phyloP scores from a whole-genome alignment of 352 stramenopile species.

The Globisporangium alternatum region DNA sequence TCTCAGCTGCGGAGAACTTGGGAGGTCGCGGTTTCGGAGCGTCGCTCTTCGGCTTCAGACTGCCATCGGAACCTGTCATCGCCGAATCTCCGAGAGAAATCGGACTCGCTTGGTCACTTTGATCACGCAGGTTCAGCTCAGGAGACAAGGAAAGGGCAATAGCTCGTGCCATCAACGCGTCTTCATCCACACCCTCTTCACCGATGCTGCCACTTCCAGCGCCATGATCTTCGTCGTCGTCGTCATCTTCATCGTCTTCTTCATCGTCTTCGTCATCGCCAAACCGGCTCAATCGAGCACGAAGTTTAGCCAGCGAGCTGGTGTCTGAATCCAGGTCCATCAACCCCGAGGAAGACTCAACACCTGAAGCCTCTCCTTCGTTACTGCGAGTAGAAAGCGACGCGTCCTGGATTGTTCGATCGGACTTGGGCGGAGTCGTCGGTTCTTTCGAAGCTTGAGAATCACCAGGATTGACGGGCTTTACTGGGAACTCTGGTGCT shows the following conservation, averaged over 20 bases:
- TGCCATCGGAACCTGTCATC: conserved; percentile 8
- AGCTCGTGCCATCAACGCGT: conserved; percentile 84
- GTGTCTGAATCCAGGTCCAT: conserved; percentile 76
- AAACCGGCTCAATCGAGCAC: conserved; percentile 64
- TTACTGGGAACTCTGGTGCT: conserved; percentile 41
- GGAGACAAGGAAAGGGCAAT: conserved; percentile 87
- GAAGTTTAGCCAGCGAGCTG: conserved; percentile 57
- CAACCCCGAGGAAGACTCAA: conserved; percentile 28
- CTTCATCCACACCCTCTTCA: conserved; percentile 81
- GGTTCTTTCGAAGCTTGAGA: conserved; percentile 27
- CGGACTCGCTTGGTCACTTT: conserved; percentile 29
- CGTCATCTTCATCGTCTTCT: conserved; percentile 56
- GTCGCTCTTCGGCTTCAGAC: conserved; percentile 12
- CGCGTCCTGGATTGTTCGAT: conserved; percentile 11
- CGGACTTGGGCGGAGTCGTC: conserved; percentile 28
- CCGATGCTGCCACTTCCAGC: conserved; percentile 45
- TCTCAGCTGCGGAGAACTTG: conserved; percentile 66
- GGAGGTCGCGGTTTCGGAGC: conserved; percentile 39
- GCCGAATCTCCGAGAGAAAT: conserved; percentile 22
- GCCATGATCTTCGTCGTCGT: conserved; percentile 49
- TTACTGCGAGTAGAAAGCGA: conserved; percentile 1
- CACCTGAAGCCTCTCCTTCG: conserved; percentile 25
- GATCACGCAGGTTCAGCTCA: conserved; percentile 71
- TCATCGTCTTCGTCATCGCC: conserved; percentile 39
- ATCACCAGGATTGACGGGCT: conserved; percentile 8